These are phyloP conservation scores for Neonectria coccinea DNA, from an alignment of 2,329 filamentous ascomycete species.

Conservation along the genomic window DNA sequence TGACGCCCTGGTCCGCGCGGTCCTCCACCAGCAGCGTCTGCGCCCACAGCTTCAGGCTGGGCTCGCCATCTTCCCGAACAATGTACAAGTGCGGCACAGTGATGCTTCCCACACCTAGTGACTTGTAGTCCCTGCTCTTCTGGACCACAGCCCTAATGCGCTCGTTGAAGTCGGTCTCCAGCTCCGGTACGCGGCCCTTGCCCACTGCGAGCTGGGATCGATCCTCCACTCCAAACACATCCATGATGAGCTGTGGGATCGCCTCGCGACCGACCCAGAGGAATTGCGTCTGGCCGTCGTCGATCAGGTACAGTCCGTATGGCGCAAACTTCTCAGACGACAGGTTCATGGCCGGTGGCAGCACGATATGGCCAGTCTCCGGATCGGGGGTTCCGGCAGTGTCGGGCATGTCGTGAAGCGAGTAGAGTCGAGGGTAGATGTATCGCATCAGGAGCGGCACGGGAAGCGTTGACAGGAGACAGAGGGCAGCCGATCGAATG, in stretches of 20 bases:
- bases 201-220: slow-evolving; percentile 88
- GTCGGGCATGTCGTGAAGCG: slow-evolving; percentile 95
- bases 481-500: slow-evolving; percentile 91
- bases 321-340: slow-evolving; percentile 88
- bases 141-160: slow-evolving; percentile 88
- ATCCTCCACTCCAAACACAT: slow-evolving; percentile 92
- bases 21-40: slow-evolving; percentile 97
- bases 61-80: slow-evolving; percentile 95
- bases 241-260: slow-evolving; percentile 85
- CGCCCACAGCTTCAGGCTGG: slow-evolving; percentile 94
- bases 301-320: slow-evolving; percentile 94
- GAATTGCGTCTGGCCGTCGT: slow-evolving; percentile 98
- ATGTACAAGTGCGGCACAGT: slow-evolving; percentile 93
- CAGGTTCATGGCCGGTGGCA: slow-evolving; percentile 87
- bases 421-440: slow-evolving; percentile 88
- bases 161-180: slow-evolving; percentile 98
- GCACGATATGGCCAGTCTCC: slow-evolving; percentile 86
- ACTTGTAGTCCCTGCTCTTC: slow-evolving; percentile 89
- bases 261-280: slow-evolving; percentile 95
- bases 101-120: slow-evolving; percentile 91
- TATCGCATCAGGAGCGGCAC: slow-evolving; percentile 92
- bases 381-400: slow-evolving; percentile 87
- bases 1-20: slow-evolving; percentile 91
- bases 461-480: slow-evolving; percentile 92
- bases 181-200: slow-evolving; percentile 85